Evolutionary conservation across 768 basidiomycete species (phyloP).

Genomic region (Mycena rosella): DNA sequence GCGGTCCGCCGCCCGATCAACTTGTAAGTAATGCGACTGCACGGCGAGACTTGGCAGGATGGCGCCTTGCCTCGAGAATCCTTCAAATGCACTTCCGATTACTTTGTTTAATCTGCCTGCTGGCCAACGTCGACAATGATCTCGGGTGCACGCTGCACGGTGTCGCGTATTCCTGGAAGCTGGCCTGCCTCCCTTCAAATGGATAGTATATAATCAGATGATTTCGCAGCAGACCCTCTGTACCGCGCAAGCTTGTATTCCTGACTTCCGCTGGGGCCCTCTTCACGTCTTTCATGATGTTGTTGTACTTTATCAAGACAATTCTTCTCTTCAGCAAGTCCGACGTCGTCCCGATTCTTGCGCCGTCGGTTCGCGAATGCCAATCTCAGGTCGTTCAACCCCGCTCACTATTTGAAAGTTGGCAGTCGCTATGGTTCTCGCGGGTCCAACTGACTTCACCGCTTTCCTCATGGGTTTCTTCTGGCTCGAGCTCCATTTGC

Average conservation of each 20-base stretch:
- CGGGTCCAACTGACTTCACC: constrained; percentile 35
- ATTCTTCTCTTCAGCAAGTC: constrained; percentile 24
- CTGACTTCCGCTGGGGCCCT: background rate
- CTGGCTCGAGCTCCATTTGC: constrained; percentile 40
- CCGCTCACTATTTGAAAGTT: constrained; percentile 23
- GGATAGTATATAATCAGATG: background rate
- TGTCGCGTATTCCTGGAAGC: too few species aligned
- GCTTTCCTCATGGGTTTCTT: constrained; percentile 31
- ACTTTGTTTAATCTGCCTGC: too few species aligned
- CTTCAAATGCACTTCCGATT: too few species aligned
- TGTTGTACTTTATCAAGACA: constrained; percentile 10
- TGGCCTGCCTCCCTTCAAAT: too few species aligned
- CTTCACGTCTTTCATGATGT: background rate
- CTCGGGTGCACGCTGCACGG: too few species aligned
- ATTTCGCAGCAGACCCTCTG: background rate
- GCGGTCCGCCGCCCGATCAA: too few species aligned
- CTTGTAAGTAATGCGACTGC: too few species aligned
- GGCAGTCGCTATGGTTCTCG: constrained; percentile 34
- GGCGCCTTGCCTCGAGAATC: too few species aligned
- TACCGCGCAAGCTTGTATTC: background rate
- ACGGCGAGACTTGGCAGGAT: too few species aligned
- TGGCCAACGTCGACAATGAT: too few species aligned
- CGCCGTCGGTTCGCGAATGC: constrained; percentile 8
- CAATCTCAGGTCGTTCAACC: background rate
- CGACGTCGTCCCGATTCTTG: constrained; percentile 24